Conservation (phyloP, 257 asterid genomes). For the Plantago major region DNA sequence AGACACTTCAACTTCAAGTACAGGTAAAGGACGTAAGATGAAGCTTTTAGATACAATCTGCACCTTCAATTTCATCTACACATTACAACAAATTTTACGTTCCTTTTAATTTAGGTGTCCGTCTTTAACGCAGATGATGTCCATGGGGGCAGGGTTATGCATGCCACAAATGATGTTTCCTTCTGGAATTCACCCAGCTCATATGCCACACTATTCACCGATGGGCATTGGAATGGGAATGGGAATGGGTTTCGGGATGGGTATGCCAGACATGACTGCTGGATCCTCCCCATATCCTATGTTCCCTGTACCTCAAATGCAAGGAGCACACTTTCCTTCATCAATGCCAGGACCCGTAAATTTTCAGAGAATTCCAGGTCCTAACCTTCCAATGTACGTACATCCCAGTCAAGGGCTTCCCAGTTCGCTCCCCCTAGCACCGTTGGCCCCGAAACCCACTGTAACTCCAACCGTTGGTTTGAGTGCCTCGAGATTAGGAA, state of each 20-base stretch:
- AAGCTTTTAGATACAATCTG: conserved; percentile 1
- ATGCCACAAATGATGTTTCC: conserved; percentile 87
- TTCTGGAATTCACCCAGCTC: conserved; percentile 65
- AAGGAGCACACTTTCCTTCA: conserved; percentile 44
- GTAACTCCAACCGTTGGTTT: conserved; percentile 30
- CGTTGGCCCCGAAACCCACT: conserved; percentile 37
- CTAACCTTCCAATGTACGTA: conserved; percentile 40
- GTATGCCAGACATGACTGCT: conserved; percentile 69
- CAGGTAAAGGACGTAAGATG: conserved; percentile 49
- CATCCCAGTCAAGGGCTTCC: conserved; percentile 60
- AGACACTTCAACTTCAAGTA: conserved; percentile 93
- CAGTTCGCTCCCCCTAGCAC: conserved; percentile 36
- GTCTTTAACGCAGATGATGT: conserved; percentile 62
- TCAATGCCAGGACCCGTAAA: conserved; percentile 36
- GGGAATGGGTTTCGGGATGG: conserved; percentile 61
- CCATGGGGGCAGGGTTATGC: conserved; percentile 88
- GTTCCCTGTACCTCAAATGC: conserved; percentile 50
- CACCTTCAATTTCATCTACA: neutral
- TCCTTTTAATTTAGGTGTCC: neutral
- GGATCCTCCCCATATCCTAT: conserved; percentile 52
- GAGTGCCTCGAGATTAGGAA: conserved; percentile 26
- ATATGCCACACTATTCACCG: conserved; percentile 54
- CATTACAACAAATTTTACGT: neutral
- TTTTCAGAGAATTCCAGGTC: conserved; percentile 51
- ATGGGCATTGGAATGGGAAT: conserved; percentile 58